These are phyloP conservation scores for Senecio squalidus DNA, from an alignment of 140 eudicot genomes.

Conservation along the genomic window DNA sequence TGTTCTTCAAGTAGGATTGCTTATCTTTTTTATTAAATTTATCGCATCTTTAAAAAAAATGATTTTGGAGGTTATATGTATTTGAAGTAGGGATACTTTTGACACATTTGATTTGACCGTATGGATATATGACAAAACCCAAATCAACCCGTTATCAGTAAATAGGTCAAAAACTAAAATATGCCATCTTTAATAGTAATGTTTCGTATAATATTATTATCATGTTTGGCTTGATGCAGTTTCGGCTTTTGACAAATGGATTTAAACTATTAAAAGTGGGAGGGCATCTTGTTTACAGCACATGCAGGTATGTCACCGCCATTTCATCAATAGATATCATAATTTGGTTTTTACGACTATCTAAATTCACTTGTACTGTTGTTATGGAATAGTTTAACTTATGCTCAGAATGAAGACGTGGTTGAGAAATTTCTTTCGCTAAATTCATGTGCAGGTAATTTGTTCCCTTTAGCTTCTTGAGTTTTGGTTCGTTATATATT, in stretches of 20 bases:
- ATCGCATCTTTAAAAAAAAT: not conserved
- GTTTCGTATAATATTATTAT: not conserved
- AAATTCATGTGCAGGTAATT: slow-evolving; percentile 65
- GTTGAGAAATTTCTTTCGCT: slow-evolving; percentile 66
- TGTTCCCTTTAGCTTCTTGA: not conserved
- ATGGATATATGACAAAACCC: not conserved
- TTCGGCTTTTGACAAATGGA: slow-evolving; percentile 81
- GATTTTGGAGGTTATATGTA: not conserved
- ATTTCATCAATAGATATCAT: not conserved
- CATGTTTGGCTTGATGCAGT: slow-evolving; percentile 40
- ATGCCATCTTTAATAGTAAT: not conserved
- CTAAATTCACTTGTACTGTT: not conserved
- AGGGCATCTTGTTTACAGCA: slow-evolving; percentile 86
- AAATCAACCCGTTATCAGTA: too few species aligned
- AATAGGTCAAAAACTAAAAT: too few species aligned
- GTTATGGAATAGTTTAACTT: slow-evolving; percentile 53
- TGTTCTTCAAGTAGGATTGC: slow-evolving; percentile 56
- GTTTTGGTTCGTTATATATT: not conserved
- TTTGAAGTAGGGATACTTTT: not conserved
- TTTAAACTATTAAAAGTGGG: slow-evolving; percentile 75
- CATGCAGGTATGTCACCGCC: slow-evolving; percentile 67
- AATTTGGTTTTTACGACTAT: slow-evolving; percentile 8
- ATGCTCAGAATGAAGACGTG: slow-evolving; percentile 90
- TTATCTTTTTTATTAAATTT: not conserved
- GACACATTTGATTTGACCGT: not conserved